phyloP scores from a whole-genome alignment of 257 asterid species.

The Primulina eburnea region DNA sequence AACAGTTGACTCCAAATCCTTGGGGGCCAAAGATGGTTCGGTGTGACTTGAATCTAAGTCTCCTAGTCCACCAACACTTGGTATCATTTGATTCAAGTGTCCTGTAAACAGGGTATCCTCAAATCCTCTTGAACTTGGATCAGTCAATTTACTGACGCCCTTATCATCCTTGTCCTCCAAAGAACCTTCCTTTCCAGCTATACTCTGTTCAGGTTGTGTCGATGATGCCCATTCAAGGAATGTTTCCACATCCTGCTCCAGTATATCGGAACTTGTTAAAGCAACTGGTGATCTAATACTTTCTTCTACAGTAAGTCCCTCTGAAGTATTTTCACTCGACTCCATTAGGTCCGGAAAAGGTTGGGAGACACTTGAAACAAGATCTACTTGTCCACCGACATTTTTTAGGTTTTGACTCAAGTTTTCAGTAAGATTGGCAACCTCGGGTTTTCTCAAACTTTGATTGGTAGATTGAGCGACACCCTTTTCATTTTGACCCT shows the following conservation, averaged over 20 bases:
- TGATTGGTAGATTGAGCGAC: conserved; percentile 26
- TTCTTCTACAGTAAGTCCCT: conserved; percentile 9
- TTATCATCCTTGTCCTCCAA: background rate
- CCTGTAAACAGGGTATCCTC: background rate
- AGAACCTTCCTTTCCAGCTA: background rate
- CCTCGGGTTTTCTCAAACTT: conserved; percentile 19
- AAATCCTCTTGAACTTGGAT: background rate
- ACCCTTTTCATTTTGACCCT: conserved; percentile 27
- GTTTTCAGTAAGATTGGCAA: conserved; percentile 22
- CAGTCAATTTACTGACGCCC: background rate
- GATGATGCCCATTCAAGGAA: background rate
- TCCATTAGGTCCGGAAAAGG: conserved; percentile 12
- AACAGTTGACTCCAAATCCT: background rate
- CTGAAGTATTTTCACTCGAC: conserved; percentile 21
- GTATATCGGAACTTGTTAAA: background rate
- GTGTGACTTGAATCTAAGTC: background rate
- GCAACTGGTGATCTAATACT: background rate
- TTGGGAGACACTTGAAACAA: conserved; percentile 21
- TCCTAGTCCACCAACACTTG: background rate
- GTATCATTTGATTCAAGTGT: background rate
- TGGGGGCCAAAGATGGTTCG: background rate
- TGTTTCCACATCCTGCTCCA: background rate
- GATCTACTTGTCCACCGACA: conserved; percentile 23
- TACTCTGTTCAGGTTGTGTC: background rate
- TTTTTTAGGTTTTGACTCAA: conserved; percentile 26